A percentile compares a stretch with the other conserved stretches of the same genome.
Conservation (phyloP, 352 stramenopile genomes). For the Achlya hypogyna region DNA sequence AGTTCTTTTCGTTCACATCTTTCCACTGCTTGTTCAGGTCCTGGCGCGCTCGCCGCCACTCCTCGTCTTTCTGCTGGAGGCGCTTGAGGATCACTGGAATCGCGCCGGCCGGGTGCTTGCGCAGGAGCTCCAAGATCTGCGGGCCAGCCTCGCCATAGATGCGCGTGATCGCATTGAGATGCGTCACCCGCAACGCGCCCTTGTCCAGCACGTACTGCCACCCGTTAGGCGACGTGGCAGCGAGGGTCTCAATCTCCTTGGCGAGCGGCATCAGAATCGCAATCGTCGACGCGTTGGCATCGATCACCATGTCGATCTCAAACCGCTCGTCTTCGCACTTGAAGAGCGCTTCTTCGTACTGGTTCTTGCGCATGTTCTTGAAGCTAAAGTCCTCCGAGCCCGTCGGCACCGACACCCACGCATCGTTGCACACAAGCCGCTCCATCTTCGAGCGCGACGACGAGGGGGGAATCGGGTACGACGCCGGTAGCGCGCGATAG, state of each 20-base stretch:
- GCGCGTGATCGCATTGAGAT: constrained; percentile 96
- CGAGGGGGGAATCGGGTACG: constrained; percentile 96
- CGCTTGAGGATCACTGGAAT: constrained; percentile 97
- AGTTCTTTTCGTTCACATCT: constrained; percentile 96
- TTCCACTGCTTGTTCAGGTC: constrained; percentile 97
- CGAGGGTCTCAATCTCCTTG: constrained; percentile 88
- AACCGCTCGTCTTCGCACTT: constrained; percentile 98
- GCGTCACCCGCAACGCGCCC: constrained; percentile 89
- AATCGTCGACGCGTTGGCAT: constrained; percentile 94
- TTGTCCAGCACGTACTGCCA: constrained; percentile 92
- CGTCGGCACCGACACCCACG: constrained; percentile 96
- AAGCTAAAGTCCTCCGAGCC: constrained; percentile 98
- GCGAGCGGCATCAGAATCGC: constrained; percentile 92
- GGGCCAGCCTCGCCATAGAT: constrained; percentile 95
- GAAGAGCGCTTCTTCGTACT: constrained; percentile 98
- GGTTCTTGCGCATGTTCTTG: constrained; percentile 98
- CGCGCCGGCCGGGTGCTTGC: constrained; percentile 93
- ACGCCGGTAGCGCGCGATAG: constrained; percentile 95
- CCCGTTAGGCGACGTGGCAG: constrained; percentile 40
- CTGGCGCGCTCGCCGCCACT: constrained; percentile 91
- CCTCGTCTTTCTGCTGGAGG: constrained; percentile 97
- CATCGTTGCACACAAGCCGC: constrained; percentile 89
- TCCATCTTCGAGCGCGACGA: constrained; percentile 91
- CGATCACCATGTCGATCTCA: constrained; percentile 92
- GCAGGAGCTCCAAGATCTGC: constrained; percentile 90